Evolutionary conservation across 2,329 filamentous ascomycete genomes (phyloP), one percentile per base, ranked within the genome.

Genomic region (Penicillium sp.): DNA sequence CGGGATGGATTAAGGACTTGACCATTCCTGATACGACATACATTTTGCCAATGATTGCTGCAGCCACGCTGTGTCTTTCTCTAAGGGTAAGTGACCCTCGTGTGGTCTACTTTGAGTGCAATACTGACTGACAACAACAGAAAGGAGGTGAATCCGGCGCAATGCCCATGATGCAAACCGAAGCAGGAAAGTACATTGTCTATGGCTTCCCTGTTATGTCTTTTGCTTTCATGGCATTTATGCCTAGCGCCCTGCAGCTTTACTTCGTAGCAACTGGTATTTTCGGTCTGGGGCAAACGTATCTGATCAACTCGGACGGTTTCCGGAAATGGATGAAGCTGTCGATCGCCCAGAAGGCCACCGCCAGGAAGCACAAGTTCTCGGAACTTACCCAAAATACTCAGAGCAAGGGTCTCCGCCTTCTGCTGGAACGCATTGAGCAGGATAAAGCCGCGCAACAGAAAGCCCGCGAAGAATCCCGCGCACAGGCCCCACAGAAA

Each of bases 1-100:
- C 86, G 34, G 74, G 86, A 38, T 99, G 94, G 94, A 83, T 97
- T 61, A 74, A 78, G 1, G 89, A 97, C 70, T 74, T 99, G 58
- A 87, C 90, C 0, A 68, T 85, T 19, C 72, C 83, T 2, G 94
- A 99, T 72, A 93, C 94, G 0, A 87, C 81, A 65, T 93, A 84
- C 63, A 71, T 94, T 38, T 76, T 97, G 30, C 94, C 94, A 1
- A 59, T 84, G 2, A 53, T 80, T 1, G 84, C 85, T 3, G 81
- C 85, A 1, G 71, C 68, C 7, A 67, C 84, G 50, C 81, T 88
- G 71, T 82, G 81, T 61, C 61, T 77, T 27, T 80, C 84, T 47
- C 75, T 90, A 53, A 79, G 78, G 75, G 85, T 86, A 76, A 56
- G 79, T 74, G 43, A 11, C 4, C 13, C 2, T 11, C 27, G 23